phyloP scores from a whole-genome alignment of 139 green algal species.

The Pedinophyceae sp. region DNA sequence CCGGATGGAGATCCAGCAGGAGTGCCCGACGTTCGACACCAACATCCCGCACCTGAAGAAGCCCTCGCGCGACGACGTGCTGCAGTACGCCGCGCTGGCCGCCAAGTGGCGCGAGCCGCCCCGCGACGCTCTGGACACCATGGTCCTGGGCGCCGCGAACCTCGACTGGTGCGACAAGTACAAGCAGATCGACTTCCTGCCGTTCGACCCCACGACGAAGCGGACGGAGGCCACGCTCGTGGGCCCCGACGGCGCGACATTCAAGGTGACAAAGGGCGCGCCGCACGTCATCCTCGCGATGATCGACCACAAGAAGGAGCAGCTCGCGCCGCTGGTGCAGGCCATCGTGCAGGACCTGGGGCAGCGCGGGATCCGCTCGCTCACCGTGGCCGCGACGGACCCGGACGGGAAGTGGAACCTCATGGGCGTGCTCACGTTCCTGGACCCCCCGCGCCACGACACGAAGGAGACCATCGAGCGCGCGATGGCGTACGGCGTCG shows the following conservation, averaged over 20 bases:
- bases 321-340: conserved; percentile 20
- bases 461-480: conserved; percentile 58
- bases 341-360: conserved; percentile 41
- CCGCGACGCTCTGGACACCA: conserved; percentile 68
- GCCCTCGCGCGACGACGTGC: conserved; percentile 22
- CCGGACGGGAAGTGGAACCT: conserved; percentile 39
- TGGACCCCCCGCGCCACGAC: conserved; percentile 71
- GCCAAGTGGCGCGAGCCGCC: conserved; percentile 74
- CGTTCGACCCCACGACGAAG: conserved; percentile 78
- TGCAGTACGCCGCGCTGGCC: conserved; percentile 45
- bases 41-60: too few species aligned
- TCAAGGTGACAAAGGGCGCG: conserved; percentile 65
- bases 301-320: conserved; percentile 17
- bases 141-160: conserved; percentile 43
- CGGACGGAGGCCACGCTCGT: conserved; percentile 55
- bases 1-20: conserved; percentile 73
- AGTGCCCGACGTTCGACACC: conserved; percentile 41
- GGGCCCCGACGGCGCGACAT: conserved; percentile 29
- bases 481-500: conserved; percentile 51
- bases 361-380: conserved; percentile 50
- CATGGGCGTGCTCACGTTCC: conserved; percentile 67
- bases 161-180: conserved; percentile 21
- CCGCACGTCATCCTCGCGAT: conserved; percentile 37
- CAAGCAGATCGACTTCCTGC: conserved; percentile 54
- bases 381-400: conserved; percentile 24